A percentile compares a stretch with the other conserved stretches of the same genome.
phyloP scores from a whole-genome alignment of 192 early-diverging fungal genomes.

The Umbelopsis sp. region DNA sequence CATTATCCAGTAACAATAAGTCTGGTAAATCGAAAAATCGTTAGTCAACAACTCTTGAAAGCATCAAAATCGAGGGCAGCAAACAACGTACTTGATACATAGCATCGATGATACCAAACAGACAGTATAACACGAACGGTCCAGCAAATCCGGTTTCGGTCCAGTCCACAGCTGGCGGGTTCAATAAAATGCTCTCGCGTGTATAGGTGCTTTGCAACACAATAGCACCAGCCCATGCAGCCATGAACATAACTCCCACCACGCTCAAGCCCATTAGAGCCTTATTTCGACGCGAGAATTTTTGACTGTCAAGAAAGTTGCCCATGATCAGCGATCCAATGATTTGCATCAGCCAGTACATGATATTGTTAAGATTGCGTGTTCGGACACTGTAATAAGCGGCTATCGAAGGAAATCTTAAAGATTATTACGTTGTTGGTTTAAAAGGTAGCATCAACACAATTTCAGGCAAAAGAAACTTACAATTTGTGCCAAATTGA shows the following conservation, averaged over 20 bases:
- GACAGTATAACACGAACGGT: conserved; percentile 52
- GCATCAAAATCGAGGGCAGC: no score
- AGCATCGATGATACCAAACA: conserved; percentile 76
- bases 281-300: conserved; percentile 56
- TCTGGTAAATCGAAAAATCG: conserved; percentile 59
- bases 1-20: conserved; percentile 79
- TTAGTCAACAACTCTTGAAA: no score
- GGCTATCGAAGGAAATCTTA: conserved; percentile 27
- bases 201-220: conserved; percentile 43
- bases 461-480: no score
- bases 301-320: conserved; percentile 59
- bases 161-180: conserved; percentile 42
- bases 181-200: conserved; percentile 28
- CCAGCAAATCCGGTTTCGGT: conserved; percentile 15
- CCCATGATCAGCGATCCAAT: conserved; percentile 59
- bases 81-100: conserved; percentile 58
- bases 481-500: conserved; percentile 58
- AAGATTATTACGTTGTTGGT: no score
- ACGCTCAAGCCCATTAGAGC: conserved; percentile 57
- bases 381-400: conserved; percentile 67
- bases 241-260: conserved; percentile 53
- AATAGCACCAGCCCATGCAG: conserved; percentile 62
- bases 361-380: conserved; percentile 65
- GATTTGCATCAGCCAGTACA: conserved; percentile 78
- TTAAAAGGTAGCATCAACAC: no score